Evolutionary conservation across 345 rosid genomes (phyloP).

Genomic region (Alliaria petiolata): DNA sequence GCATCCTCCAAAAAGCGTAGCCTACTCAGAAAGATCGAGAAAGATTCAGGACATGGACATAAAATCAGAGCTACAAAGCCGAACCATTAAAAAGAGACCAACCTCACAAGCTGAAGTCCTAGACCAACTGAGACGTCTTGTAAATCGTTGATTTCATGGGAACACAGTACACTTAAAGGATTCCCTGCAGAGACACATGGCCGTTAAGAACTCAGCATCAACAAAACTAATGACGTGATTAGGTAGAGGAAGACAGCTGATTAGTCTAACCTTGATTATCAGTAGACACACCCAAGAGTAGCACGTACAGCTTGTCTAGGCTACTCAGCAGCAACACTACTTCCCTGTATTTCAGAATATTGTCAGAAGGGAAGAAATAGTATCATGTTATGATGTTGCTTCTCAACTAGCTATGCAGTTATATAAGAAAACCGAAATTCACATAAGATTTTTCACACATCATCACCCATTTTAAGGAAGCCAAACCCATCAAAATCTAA

Average conservation of each 20-base stretch:
- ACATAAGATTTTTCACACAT: not conserved
- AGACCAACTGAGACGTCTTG: conserved; percentile 63
- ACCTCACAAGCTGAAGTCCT: conserved; percentile 89
- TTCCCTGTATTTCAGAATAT: conserved; percentile 52
- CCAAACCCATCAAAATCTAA: not conserved
- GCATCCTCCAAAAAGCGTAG: conserved; percentile 45
- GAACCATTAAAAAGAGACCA: conserved; percentile 31
- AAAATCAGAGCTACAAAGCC: not conserved
- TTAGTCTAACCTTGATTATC: conserved; percentile 66
- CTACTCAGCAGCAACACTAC: conserved; percentile 63
- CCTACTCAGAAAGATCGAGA: conserved; percentile 35
- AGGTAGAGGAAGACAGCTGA: conserved; percentile 21
- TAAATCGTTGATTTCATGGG: conserved; percentile 65
- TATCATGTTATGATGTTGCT: not conserved
- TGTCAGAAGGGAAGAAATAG: conserved; percentile 4
- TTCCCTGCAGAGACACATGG: conserved; percentile 46
- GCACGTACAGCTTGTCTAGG: conserved; percentile 56
- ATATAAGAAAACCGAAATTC: not conserved
- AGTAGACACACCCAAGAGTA: conserved; percentile 52
- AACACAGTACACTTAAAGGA: conserved; percentile 51
- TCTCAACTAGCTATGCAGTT: conserved; percentile 2
- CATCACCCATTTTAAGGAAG: not conserved
- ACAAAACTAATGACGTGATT: conserved; percentile 14
- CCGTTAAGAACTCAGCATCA: conserved; percentile 11
- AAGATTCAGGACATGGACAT: conserved; percentile 2